Evolutionary conservation across 2,329 filamentous ascomycete species (phyloP).

Genomic region (Teratosphaeria pseudoeucalypti): DNA sequence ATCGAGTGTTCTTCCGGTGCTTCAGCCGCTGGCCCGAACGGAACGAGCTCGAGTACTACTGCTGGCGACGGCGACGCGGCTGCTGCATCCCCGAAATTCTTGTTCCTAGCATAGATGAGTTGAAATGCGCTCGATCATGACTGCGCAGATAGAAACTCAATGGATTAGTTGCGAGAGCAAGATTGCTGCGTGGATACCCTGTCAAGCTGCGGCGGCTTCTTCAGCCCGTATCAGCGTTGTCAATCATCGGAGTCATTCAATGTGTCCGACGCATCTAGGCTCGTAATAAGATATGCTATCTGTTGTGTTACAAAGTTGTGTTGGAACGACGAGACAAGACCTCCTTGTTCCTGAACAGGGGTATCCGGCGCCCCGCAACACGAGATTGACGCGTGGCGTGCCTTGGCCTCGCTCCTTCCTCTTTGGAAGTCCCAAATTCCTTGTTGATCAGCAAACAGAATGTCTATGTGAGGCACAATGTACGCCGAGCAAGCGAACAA

Average conservation of each 20-base stretch:
- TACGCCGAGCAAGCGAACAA: constrained; percentile 84
- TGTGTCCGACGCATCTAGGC: no score
- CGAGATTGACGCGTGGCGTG: background rate
- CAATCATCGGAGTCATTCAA: no score
- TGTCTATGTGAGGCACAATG: constrained; percentile 43
- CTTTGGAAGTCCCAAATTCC: background rate
- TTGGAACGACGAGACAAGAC: no score
- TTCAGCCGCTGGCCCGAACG: background rate
- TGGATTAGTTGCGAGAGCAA: no score
- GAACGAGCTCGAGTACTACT: background rate
- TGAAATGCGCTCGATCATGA: no score
- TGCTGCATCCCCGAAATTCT: background rate
- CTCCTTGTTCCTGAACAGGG: no score
- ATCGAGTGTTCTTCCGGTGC: background rate
- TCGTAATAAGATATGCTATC: no score
- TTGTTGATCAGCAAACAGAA: background rate
- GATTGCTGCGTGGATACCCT: no score
- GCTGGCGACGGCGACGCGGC: background rate
- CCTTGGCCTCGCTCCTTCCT: background rate
- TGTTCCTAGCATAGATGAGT: background rate
- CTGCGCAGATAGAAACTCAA: no score
- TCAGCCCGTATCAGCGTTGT: no score
- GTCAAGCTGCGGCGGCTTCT: no score
- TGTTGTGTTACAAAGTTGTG: no score
- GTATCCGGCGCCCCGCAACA: background rate